Evolutionary conservation across 2,329 filamentous ascomycete species (phyloP).

Genomic region (Cladophialophora immunda): DNA sequence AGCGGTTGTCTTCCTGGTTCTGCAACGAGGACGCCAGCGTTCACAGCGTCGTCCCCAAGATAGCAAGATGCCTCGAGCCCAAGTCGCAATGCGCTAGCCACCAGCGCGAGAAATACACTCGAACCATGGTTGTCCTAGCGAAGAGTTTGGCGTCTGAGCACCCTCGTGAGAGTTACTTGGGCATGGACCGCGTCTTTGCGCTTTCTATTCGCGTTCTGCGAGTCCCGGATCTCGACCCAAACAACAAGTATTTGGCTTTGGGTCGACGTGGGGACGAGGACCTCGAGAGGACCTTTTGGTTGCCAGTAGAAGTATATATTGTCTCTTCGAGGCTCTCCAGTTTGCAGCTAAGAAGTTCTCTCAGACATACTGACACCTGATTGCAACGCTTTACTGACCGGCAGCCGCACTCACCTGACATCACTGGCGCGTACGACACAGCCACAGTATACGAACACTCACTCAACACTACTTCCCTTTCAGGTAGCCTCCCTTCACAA

Average conservation of each 20-base stretch:
- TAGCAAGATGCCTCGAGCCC: neutral
- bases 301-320: neutral
- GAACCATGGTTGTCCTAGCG: neutral
- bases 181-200: neutral
- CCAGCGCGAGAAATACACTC: neutral
- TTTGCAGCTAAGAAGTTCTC: neutral
- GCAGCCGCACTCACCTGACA: neutral
- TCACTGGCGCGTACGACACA: neutral
- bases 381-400: neutral
- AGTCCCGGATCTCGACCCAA: neutral
- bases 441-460: neutral
- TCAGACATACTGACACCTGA: neutral
- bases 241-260: neutral
- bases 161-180: neutral
- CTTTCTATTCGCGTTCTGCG: neutral
- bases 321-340: neutral
- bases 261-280: neutral
- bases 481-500: neutral
- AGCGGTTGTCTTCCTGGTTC: neutral
- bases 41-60: neutral
- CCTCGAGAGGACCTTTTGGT: neutral
- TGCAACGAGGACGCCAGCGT: neutral
- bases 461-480: neutral
- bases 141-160: neutral
- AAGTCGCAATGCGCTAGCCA: neutral